These are phyloP conservation scores for Leccinum incarnatum DNA, from an alignment of 768 basidiomycete genomes.

Conservation along the genomic window DNA sequence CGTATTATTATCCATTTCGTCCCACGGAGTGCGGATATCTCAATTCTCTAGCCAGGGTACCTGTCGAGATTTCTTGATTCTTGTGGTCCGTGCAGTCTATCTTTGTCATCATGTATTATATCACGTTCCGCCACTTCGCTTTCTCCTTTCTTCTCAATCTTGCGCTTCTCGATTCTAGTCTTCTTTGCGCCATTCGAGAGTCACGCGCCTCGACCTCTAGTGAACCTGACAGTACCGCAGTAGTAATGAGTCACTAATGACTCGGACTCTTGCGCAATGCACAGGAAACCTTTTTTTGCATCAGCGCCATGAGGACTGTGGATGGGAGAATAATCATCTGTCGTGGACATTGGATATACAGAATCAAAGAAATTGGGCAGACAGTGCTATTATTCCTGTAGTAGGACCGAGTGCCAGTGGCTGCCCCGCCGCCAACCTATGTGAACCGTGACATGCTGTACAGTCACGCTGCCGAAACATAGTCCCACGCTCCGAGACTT, in stretches of 20 bases:
- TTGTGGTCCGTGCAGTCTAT: no score
- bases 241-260: neutral
- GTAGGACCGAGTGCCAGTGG: neutral
- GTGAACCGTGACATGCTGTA: constrained; percentile 9
- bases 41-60: neutral
- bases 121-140: no score
- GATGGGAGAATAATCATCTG: neutral
- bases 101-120: no score
- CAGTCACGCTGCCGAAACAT: neutral
- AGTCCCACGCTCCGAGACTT: neutral
- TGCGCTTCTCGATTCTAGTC: no score
- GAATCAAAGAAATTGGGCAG: neutral
- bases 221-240: neutral
- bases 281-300: constrained; percentile 3
- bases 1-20: neutral
- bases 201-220: no score
- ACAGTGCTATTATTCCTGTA: neutral
- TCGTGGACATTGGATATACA: neutral
- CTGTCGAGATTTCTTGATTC: no score
- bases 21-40: neutral
- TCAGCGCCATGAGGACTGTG: neutral
- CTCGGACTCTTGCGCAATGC: neutral
- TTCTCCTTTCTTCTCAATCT: no score
- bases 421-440: constrained; percentile 3
- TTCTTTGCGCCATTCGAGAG: no score